These are phyloP conservation scores for Kingdonia uniflora DNA, from an alignment of 164 flowering plant genomes.

Conservation along the genomic window DNA sequence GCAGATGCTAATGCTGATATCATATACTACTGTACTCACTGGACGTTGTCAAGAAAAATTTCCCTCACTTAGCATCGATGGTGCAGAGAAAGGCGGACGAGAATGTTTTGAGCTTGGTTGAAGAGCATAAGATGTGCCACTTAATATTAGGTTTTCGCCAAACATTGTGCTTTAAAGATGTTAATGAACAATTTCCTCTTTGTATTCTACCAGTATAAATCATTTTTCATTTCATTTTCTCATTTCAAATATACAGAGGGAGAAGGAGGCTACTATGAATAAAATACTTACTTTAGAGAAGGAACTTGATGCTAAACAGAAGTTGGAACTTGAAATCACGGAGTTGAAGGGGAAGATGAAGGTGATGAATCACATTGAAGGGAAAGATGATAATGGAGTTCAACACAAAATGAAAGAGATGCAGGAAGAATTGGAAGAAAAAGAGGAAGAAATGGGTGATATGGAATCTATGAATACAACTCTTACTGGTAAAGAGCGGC, in stretches of 20 bases:
- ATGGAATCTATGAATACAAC: constrained; percentile 34
- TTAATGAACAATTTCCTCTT: not conserved
- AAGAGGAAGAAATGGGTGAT: constrained; percentile 37
- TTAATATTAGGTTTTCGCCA: not conserved
- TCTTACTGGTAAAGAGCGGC: constrained; percentile 45
- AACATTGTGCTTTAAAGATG: not conserved
- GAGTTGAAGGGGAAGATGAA: constrained; percentile 44
- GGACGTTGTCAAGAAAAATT: no score
- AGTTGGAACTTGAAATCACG: constrained; percentile 60
- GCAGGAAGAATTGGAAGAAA: constrained; percentile 32
- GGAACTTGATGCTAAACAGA: constrained; percentile 59
- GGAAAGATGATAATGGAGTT: constrained; percentile 35
- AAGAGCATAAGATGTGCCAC: constrained; percentile 48
- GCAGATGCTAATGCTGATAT: no score
- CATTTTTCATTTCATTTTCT: not conserved
- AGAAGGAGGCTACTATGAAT: constrained; percentile 41
- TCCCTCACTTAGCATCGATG: no score
- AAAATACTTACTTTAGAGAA: constrained; percentile 40
- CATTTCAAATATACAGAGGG: constrained; percentile 31
- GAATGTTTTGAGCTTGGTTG: no score
- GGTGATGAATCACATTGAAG: constrained; percentile 57
- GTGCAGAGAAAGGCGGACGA: no score
- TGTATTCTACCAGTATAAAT: not conserved
- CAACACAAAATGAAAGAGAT: constrained; percentile 33
- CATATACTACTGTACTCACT: no score